Percentiles rank a stretch among this genome's conserved stretches.
Evolutionary conservation across 805 yeast genomes (phyloP).

Genomic region (Yarrowia osloensis): DNA sequence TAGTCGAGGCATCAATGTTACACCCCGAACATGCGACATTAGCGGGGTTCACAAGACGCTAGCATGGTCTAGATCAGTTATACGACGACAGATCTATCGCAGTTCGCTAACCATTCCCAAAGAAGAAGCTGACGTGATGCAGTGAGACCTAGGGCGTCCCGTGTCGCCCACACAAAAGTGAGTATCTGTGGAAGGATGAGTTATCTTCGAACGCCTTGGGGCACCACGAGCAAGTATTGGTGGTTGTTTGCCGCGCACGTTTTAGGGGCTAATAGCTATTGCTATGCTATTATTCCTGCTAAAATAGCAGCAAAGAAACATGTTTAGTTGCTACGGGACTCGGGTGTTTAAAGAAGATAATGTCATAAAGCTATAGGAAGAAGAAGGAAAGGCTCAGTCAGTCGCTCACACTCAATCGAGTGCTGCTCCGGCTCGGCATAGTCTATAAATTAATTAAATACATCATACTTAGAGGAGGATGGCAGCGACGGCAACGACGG

Average conservation of each 20-base stretch:
- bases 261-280: background rate
- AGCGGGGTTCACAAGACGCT: background rate
- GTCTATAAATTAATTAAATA: constrained; percentile 27
- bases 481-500: constrained; percentile 21
- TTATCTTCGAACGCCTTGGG: too few relatives aligned
- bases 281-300: background rate
- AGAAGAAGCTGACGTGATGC: background rate
- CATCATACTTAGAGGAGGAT: constrained; percentile 22
- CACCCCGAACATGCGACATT: background rate
- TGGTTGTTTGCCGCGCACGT: too few relatives aligned
- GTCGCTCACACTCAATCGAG: constrained; percentile 1
- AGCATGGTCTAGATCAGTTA: background rate
- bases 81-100: background rate
- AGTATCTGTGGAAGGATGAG: background rate
- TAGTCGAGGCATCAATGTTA: background rate
- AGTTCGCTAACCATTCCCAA: background rate
- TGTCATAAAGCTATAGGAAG: constrained; percentile 8
- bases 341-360: background rate
- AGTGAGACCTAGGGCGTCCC: background rate
- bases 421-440: constrained; percentile 23
- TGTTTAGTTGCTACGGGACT: background rate
- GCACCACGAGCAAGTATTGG: too few relatives aligned
- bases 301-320: constrained; percentile 3
- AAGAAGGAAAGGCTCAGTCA: constrained; percentile 14
- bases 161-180: background rate